phyloP scores from a whole-genome alignment of 495 filamentous ascomycete genomes.

The Immersiella caudata region DNA sequence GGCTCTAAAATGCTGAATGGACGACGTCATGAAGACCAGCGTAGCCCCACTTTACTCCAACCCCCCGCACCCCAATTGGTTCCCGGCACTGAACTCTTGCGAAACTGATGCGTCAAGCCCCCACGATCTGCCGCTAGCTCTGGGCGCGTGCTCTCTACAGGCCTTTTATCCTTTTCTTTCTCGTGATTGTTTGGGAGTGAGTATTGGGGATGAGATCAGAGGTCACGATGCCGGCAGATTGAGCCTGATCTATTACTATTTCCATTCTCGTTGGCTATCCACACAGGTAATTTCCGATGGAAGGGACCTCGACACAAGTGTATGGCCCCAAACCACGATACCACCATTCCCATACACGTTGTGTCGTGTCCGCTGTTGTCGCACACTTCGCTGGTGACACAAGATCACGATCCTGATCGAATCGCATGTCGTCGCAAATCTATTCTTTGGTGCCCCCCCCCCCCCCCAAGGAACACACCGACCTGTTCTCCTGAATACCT shows the following conservation, averaged over 20 bases:
- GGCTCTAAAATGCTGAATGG: not conserved
- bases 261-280: too few relatives aligned
- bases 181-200: not conserved
- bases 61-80: not conserved
- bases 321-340: too few relatives aligned
- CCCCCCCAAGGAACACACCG: too few relatives aligned
- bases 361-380: too few relatives aligned
- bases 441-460: too few relatives aligned
- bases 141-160: not conserved
- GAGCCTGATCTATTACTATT: not conserved
- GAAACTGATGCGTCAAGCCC: not conserved
- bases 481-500: not conserved
- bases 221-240: not conserved
- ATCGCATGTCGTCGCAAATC: too few relatives aligned
- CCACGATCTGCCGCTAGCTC: not conserved
- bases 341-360: too few relatives aligned
- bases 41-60: not conserved
- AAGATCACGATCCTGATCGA: too few relatives aligned
- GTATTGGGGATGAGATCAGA: not conserved
- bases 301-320: too few relatives aligned
- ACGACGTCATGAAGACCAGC: conserved; percentile 6
- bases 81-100: not conserved
- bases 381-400: too few relatives aligned
- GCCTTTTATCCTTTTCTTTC: not conserved
- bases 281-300: too few relatives aligned